A percentile compares a stretch with the other conserved stretches of the same genome.
These are phyloP conservation scores for Candida sithepensis DNA, from an alignment of 805 yeast genomes.

Conservation along the genomic window DNA sequence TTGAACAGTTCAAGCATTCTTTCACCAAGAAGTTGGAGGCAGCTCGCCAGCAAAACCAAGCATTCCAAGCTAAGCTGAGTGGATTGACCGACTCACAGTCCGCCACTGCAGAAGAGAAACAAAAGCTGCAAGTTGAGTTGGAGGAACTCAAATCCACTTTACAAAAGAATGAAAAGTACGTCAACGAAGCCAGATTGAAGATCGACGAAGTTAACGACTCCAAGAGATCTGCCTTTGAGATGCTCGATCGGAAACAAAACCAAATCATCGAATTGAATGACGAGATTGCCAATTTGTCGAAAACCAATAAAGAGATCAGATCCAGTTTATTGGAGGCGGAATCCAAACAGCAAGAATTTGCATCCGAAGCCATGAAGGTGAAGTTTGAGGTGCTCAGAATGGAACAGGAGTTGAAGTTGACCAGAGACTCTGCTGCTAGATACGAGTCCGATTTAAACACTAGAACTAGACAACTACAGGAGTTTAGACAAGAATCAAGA, in stretches of 20 bases:
- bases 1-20: conserved; percentile 38
- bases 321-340: conserved; percentile 36
- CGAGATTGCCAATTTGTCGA: conserved; percentile 39
- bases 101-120: conserved; percentile 19
- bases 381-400: conserved; percentile 26
- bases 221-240: conserved; percentile 31
- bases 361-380: conserved; percentile 23
- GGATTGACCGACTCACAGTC: conserved; percentile 20
- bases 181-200: conserved; percentile 12
- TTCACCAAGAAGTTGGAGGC: conserved; percentile 30
- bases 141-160: background rate
- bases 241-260: conserved; percentile 35
- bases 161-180: conserved; percentile 6
- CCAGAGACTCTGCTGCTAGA: conserved; percentile 32
- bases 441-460: conserved; percentile 32
- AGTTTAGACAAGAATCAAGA: conserved; percentile 26
- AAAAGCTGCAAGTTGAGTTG: conserved; percentile 9
- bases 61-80: conserved; percentile 21
- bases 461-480: conserved; percentile 26
- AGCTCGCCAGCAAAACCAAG: conserved; percentile 28
- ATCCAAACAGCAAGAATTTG: conserved; percentile 29
- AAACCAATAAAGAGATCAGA: conserved; percentile 40
- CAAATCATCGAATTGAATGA: conserved; percentile 34
- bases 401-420: conserved; percentile 30
- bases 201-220: conserved; percentile 22